Evolutionary conservation across 1,139 yeast genomes (phyloP), one percentile per base, ranked within the genome.

Genomic region (Dujonia santamariae): DNA sequence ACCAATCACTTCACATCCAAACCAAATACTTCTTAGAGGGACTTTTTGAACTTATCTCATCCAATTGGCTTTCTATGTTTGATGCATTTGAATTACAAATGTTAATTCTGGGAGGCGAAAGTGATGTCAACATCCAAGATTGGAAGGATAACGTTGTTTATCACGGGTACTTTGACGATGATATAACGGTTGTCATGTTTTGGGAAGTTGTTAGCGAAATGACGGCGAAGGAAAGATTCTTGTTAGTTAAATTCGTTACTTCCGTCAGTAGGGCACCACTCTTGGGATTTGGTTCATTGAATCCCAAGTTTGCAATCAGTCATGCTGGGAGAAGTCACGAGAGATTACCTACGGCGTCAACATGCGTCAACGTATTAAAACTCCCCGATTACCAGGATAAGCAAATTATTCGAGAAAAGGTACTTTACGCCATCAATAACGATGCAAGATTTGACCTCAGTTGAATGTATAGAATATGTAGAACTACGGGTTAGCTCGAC

Each of bases 201-300:
- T 90, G 96, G 94, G 79, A 81, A 40, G 78, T 87, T 6, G 67
- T 92, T 4, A 65, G 64, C 15, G 96, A 85, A 38, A 76, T 88
- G 70, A 54, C 68, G 2, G 65, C 75, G 2, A 72, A 71, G 14
- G 86, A 87, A 39, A 66, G 78, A 44, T 67, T 75, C 20, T 72
- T 75, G 41, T 72, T 92, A 39, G 60, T 90, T 25, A 84, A 85
- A 52, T 92, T 88, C 62, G 96, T 86, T 17, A 92, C 97, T 0
- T 85, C 96, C 0, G 95, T 87, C 1, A 80, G 96, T 1, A 73
- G 92, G 42, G 96, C 96, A 0, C 98, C 99, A 1, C 63, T 92
- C 24, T 67, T 86, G 19, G 99, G 99, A 1, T 92, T 92, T 54
- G 67, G 72, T 3, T 77, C 80, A 6, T 65, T 94, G 34, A 62